Evolutionary conservation across 352 stramenopile genomes (phyloP).

Genomic region (Pythium sukuiense): DNA sequence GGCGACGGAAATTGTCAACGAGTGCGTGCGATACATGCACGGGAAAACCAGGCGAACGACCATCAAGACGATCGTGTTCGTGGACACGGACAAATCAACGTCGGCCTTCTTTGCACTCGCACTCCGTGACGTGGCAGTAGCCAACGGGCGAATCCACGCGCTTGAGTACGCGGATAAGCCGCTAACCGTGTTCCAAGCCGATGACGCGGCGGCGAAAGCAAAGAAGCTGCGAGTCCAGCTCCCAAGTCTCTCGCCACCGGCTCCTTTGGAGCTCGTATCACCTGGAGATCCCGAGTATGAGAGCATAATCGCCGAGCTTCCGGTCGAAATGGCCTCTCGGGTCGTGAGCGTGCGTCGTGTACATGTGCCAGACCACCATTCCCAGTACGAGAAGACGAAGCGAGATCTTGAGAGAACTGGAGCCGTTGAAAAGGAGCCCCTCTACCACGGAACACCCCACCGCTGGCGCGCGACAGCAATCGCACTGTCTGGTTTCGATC

Average conservation of each 20-base stretch:
- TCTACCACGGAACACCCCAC: slow-evolving; percentile 27
- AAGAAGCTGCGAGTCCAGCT: too few species aligned
- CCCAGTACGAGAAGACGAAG: slow-evolving; percentile 2
- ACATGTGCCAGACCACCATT: background rate
- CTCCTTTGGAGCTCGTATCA: slow-evolving; percentile 6
- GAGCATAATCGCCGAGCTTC: slow-evolving; percentile 3
- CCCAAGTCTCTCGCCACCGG: slow-evolving; percentile 9
- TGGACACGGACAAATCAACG: slow-evolving; percentile 44
- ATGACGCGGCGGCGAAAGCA: too few species aligned
- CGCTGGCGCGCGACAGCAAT: slow-evolving; percentile 26
- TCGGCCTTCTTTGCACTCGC: slow-evolving; percentile 30
- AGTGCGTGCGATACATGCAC: slow-evolving; percentile 25
- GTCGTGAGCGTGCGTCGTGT: slow-evolving; percentile 19
- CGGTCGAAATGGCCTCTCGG: background rate
- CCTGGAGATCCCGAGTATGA: slow-evolving; percentile 2
- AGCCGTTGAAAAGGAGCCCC: background rate
- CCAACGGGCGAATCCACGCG: too few species aligned
- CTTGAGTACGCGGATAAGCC: too few species aligned
- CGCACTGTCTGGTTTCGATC: slow-evolving; percentile 23
- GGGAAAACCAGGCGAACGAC: slow-evolving; percentile 4
- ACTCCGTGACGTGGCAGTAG: slow-evolving; percentile 5
- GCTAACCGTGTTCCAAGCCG: too few species aligned
- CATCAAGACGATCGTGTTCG: slow-evolving; percentile 32
- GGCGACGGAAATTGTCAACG: background rate
- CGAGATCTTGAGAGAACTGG: background rate